Evolutionary conservation across 306 rosid species (phyloP).

Genomic region (Casuarina cunninghamiana): DNA sequence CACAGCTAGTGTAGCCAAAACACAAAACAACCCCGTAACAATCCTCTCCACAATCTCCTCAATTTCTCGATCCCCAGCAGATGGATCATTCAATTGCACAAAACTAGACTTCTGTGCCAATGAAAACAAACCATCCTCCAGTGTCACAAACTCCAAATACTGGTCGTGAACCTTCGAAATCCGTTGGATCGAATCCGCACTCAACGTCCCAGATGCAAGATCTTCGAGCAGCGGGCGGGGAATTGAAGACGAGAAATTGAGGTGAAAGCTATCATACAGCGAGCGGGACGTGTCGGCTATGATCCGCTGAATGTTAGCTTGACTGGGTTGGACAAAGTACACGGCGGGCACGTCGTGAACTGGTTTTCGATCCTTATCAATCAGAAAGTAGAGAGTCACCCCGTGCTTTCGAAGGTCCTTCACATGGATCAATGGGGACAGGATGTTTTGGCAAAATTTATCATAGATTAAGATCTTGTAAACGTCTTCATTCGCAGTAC

Average conservation of each 20-base stretch:
- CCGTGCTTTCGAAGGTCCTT: constrained; percentile 96
- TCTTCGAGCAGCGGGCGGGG: constrained; percentile 93
- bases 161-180: constrained; percentile 93
- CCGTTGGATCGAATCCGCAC: constrained; percentile 65
- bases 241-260: constrained; percentile 79
- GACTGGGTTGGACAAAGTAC: constrained; percentile 79
- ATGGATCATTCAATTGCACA: constrained; percentile 85
- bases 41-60: constrained; percentile 84
- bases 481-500: constrained; percentile 82
- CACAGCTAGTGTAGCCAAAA: constrained; percentile 81
- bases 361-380: constrained; percentile 89
- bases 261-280: constrained; percentile 68
- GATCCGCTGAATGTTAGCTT: constrained; percentile 64
- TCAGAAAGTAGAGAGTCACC: constrained; percentile 81
- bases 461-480: constrained; percentile 93
- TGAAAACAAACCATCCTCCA: constrained; percentile 84
- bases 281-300: constrained; percentile 69
- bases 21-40: constrained; percentile 76
- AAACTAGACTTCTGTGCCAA: constrained; percentile 70
- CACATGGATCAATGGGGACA: constrained; percentile 86
- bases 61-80: constrained; percentile 89
- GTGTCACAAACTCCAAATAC: constrained; percentile 84
- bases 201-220: constrained; percentile 77
- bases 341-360: constrained; percentile 93
- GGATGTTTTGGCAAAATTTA: constrained; percentile 77